Evolutionary conservation across 306 rosid genomes (phyloP).

Genomic region (Glycine tomentella): DNA sequence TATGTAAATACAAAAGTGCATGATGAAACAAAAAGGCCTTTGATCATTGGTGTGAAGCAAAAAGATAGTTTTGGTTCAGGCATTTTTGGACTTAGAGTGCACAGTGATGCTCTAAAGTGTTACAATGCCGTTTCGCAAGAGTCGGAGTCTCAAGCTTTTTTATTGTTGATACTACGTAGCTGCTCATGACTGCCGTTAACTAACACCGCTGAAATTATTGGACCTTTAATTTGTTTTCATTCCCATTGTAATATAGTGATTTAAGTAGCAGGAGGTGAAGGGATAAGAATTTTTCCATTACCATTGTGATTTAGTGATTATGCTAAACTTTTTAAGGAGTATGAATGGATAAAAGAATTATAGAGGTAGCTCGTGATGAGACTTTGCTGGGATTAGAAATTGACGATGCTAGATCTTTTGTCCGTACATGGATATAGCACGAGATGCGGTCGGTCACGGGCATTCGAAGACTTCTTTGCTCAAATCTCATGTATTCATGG

Average conservation of each 20-base stretch:
- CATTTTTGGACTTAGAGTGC: constrained; percentile 6
- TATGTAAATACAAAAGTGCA: background rate
- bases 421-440: constrained; percentile 46
- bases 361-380: background rate
- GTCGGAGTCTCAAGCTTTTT: background rate
- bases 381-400: background rate
- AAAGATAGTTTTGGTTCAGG: constrained; percentile 15
- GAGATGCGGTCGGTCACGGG: constrained; percentile 84
- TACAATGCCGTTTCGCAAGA: background rate
- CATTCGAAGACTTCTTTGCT: background rate
- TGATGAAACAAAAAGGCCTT: background rate
- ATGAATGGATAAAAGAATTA: constrained; percentile 39
- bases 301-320: background rate
- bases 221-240: background rate
- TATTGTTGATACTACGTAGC: background rate
- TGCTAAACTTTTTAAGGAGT: background rate
- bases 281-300: background rate
- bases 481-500: constrained; percentile 31
- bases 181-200: background rate
- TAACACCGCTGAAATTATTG: constrained; percentile 37
- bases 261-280: background rate
- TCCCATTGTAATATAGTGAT: background rate
- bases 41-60: constrained; percentile 13
- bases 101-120: constrained; percentile 5
- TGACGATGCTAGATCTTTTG: constrained; percentile 48